phyloP scores from a whole-genome alignment of 257 asterid species.

The Verbascum thapsus region DNA sequence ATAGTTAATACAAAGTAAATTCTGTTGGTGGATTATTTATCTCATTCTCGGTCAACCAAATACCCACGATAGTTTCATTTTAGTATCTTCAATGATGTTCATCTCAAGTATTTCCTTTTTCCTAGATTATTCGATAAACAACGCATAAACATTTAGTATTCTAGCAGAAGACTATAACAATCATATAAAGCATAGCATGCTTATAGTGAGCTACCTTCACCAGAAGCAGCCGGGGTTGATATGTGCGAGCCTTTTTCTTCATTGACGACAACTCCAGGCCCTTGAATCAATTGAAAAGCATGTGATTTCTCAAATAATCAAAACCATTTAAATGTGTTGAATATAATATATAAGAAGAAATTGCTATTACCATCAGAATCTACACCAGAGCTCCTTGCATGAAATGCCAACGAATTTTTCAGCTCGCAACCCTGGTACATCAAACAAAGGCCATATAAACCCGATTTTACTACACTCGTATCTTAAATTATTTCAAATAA shows the following conservation, averaged over 20 bases:
- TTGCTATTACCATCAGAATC: constrained; percentile 58
- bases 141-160: neutral
- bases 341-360: constrained; percentile 16
- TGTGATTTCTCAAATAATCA: constrained; percentile 34
- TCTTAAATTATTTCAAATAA: constrained; percentile 23
- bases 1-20: neutral
- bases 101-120: neutral
- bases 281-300: constrained; percentile 37
- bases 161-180: constrained; percentile 4
- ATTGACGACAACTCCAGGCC: constrained; percentile 42
- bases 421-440: constrained; percentile 41
- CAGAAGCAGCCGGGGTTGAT: constrained; percentile 38
- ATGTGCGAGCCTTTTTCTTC: constrained; percentile 40
- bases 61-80: neutral
- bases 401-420: constrained; percentile 33
- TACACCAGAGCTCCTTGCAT: constrained; percentile 28
- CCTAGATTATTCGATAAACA: neutral
- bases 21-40: neutral
- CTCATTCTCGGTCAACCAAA: neutral
- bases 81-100: neutral
- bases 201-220: constrained; percentile 47
- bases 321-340: constrained; percentile 5
- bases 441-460: constrained; percentile 21
- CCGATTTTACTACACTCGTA: constrained; percentile 13
- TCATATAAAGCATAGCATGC: neutral